These are phyloP conservation scores for Phylloporus sp. DNA, from an alignment of 768 basidiomycete species.

Conservation along the genomic window DNA sequence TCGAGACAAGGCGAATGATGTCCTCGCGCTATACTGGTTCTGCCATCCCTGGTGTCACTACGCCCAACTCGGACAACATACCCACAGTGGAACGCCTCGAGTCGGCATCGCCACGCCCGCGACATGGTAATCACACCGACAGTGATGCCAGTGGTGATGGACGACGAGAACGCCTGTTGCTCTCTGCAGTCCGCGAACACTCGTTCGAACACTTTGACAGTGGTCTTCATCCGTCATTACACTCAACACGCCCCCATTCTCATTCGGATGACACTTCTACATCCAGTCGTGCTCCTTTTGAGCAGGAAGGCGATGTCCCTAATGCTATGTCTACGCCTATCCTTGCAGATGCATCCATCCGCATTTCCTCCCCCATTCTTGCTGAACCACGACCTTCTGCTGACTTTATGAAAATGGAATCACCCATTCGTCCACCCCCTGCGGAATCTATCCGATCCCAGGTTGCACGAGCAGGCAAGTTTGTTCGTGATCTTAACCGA, in stretches of 20 bases:
- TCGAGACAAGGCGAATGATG: slow-evolving; percentile 10
- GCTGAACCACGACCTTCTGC: slow-evolving; percentile 41
- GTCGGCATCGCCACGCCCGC: slow-evolving; percentile 22
- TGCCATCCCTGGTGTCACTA: slow-evolving; percentile 14
- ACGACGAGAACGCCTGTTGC: slow-evolving; percentile 24
- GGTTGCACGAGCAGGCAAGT: slow-evolving; percentile 33
- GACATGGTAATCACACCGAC: slow-evolving; percentile 13
- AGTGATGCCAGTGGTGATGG: slow-evolving; percentile 20
- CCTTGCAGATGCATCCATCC: slow-evolving; percentile 23
- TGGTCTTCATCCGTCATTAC: slow-evolving; percentile 9
- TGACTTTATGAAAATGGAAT: slow-evolving; percentile 49
- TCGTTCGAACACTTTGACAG: slow-evolving; percentile 21
- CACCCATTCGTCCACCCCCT: slow-evolving; percentile 38
- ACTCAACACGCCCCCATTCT: slow-evolving; percentile 14
- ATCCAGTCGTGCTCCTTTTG: slow-evolving; percentile 25
- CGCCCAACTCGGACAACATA: slow-evolving; percentile 27
- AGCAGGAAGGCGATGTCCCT: slow-evolving; percentile 18
- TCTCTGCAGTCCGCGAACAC: slow-evolving; percentile 24
- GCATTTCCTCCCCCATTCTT: slow-evolving; percentile 35
- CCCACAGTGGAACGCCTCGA: slow-evolving; percentile 28
- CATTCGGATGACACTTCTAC: slow-evolving; percentile 18
- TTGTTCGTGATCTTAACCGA: slow-evolving; percentile 36
- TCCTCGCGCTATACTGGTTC: slow-evolving; percentile 23
- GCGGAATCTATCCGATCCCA: slow-evolving; percentile 35
- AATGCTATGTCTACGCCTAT: slow-evolving; percentile 30